These are phyloP conservation scores for Fistulina hepatica DNA, from an alignment of 1,284 basidiomycete genomes.

Conservation along the genomic window DNA sequence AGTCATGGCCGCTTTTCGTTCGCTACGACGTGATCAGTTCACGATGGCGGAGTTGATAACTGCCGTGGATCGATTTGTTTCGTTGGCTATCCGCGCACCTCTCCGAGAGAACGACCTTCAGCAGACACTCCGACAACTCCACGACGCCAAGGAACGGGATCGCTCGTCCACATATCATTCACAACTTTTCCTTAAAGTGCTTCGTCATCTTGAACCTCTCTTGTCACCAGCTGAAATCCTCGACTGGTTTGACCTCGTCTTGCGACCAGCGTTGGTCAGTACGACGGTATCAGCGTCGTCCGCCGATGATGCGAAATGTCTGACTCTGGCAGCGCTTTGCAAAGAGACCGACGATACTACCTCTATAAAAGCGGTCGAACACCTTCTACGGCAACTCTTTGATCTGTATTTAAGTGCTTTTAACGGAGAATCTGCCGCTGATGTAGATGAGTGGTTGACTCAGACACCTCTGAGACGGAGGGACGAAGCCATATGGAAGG, in stretches of 20 bases:
- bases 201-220: conserved; percentile 50
- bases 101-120: conserved; percentile 60
- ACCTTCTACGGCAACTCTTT: conserved; percentile 56
- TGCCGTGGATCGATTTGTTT: conserved; percentile 43
- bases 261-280: conserved; percentile 65
- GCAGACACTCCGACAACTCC: too few species aligned
- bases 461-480: too few species aligned
- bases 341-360: conserved; percentile 33
- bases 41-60: conserved; percentile 35
- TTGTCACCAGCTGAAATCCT: conserved; percentile 46
- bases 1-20: too few species aligned
- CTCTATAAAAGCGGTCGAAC: conserved; percentile 35
- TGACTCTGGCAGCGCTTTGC: conserved; percentile 51
- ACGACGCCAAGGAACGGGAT: conserved; percentile 51
- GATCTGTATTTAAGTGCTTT: conserved; percentile 68
- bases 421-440: conserved; percentile 61
- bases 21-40: too few species aligned
- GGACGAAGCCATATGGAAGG: conserved; percentile 59
- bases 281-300: conserved; percentile 49
- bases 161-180: conserved; percentile 49
- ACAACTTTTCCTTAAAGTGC: conserved; percentile 53
- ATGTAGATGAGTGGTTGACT: conserved; percentile 61
- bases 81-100: conserved; percentile 32
- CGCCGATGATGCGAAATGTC: conserved; percentile 56
- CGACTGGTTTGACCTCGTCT: conserved; percentile 71